Conservation (phyloP, 2,329 filamentous ascomycete genomes). For the Alternaria sp. region DNA sequence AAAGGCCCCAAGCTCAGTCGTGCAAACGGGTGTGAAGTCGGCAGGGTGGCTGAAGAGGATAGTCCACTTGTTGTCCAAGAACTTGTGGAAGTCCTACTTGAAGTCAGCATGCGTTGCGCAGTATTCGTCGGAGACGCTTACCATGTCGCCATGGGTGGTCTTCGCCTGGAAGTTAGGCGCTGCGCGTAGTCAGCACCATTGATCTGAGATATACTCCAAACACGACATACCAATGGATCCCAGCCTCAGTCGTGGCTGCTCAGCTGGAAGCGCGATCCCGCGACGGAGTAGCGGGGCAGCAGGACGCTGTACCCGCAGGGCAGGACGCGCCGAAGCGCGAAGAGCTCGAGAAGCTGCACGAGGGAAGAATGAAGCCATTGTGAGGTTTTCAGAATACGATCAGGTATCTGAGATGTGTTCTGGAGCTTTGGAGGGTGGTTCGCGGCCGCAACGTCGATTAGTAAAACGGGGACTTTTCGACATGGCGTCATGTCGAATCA, state of each 20-base stretch:
- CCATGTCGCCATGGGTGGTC: slow-evolving; percentile 75
- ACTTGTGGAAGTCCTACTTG: slow-evolving; percentile 70
- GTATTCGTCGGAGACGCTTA: slow-evolving; percentile 50
- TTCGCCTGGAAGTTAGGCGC: slow-evolving; percentile 86
- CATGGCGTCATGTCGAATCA: slow-evolving; percentile 18
- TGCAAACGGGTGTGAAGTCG: slow-evolving; percentile 95
- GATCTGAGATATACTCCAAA: neutral
- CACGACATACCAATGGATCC: slow-evolving; percentile 46
- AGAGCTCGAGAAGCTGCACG: slow-evolving; percentile 46
- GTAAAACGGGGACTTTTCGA: slow-evolving; percentile 4
- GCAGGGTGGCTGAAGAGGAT: slow-evolving; percentile 84
- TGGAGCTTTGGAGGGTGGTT: neutral
- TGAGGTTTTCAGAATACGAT: slow-evolving; percentile 1
- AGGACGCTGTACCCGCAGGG: slow-evolving; percentile 33
- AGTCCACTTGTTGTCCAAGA: slow-evolving; percentile 78
- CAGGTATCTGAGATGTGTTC: neutral
- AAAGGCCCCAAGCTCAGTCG: slow-evolving; percentile 92
- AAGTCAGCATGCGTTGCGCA: neutral
- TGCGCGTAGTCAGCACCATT: slow-evolving; percentile 28
- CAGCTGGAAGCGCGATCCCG: slow-evolving; percentile 44
- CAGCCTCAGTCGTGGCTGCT: slow-evolving; percentile 52
- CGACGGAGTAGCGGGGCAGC: slow-evolving; percentile 44
- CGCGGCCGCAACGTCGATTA: neutral
- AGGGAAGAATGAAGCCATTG: slow-evolving; percentile 45
- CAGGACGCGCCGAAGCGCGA: slow-evolving; percentile 32